phyloP scores from a whole-genome alignment of 2,329 filamentous ascomycete species.

The Orbilia javanica region DNA sequence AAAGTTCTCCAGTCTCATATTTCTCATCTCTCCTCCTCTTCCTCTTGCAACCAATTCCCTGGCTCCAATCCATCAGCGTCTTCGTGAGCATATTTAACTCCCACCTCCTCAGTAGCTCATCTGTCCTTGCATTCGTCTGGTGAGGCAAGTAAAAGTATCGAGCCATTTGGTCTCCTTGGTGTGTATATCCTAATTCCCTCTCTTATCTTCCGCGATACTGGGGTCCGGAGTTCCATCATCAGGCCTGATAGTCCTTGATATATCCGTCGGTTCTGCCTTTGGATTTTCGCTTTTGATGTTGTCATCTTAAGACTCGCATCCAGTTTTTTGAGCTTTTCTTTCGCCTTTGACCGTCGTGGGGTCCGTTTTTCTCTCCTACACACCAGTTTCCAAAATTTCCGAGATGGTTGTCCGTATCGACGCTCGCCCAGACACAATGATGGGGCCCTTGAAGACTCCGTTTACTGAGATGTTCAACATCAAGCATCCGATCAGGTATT shows the following conservation, averaged over 20 bases:
- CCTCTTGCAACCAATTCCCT: not conserved
- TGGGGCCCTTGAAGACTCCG: constrained; percentile 74
- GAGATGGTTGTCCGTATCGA: constrained; percentile 48
- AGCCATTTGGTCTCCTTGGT: no score
- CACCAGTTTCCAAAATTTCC: not conserved
- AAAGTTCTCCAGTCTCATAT: not conserved
- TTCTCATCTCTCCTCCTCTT: not conserved
- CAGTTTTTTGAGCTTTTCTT: no score
- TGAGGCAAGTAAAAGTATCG: no score
- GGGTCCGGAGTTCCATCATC: no score
- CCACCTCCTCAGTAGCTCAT: not conserved
- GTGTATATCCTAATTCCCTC: not conserved
- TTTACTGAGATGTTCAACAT: constrained; percentile 84
- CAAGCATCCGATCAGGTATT: constrained; percentile 77
- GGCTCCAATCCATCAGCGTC: not conserved
- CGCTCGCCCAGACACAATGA: constrained; percentile 4
- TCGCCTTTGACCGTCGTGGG: no score
- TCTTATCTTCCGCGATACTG: not conserved
- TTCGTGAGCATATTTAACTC: not conserved
- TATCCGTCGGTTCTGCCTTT: no score
- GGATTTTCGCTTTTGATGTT: no score
- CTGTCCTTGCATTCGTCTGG: no score
- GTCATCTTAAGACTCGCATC: no score
- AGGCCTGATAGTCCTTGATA: no score
- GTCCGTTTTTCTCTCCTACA: no score